phyloP scores from a whole-genome alignment of 169 alveolate species.

The Nephromyces sp. region DNA sequence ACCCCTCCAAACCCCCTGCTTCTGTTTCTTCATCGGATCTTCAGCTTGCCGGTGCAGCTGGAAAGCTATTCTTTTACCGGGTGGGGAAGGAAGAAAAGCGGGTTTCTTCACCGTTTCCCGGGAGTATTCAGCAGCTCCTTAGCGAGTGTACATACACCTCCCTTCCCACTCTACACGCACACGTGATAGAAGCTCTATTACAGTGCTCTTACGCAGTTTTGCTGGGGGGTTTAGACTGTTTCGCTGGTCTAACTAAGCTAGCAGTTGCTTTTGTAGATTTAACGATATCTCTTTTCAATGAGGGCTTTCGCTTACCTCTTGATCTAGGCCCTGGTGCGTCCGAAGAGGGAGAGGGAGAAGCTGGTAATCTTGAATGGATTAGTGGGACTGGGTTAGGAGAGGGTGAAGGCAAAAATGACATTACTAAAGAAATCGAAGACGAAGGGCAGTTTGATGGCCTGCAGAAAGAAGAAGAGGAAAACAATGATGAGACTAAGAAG shows the following conservation, averaged over 20 bases:
- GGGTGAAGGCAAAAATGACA: constrained; percentile 1
- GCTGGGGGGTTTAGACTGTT: background rate
- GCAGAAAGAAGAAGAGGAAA: background rate
- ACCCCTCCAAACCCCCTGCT: too few relatives aligned
- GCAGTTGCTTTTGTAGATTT: background rate
- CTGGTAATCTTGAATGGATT: constrained; percentile 3
- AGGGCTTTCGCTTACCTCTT: background rate
- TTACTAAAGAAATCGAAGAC: constrained; percentile 1
- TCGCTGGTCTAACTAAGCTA: background rate
- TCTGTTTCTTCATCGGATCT: too few relatives aligned
- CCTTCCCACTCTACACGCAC: too few relatives aligned
- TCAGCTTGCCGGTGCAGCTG: too few relatives aligned
- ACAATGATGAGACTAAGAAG: background rate
- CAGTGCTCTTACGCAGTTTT: background rate
- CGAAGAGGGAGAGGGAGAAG: background rate
- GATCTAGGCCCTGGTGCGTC: background rate
- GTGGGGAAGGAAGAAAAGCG: too few relatives aligned
- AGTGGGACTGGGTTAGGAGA: constrained; percentile 9
- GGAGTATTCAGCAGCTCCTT: too few relatives aligned
- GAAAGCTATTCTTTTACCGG: too few relatives aligned
- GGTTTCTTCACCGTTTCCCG: too few relatives aligned
- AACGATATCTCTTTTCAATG: background rate
- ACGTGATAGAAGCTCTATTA: background rate
- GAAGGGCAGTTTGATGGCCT: background rate
- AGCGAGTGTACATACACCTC: too few relatives aligned